These are phyloP conservation scores for Amniculicola lignicola DNA, from an alignment of 495 filamentous ascomycete species.

Conservation along the genomic window DNA sequence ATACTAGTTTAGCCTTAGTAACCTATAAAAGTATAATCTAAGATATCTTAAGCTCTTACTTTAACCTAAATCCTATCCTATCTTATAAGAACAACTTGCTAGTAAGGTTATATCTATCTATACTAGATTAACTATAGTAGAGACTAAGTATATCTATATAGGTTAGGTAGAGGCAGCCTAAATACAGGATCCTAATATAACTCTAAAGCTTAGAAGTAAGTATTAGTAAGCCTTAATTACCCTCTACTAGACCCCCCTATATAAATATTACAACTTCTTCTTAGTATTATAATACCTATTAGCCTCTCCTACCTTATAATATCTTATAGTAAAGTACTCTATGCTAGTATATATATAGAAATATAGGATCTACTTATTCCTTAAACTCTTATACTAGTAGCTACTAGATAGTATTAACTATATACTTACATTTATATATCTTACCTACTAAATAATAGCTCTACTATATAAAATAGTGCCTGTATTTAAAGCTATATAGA, in stretches of 20 bases:
- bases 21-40: not conserved
- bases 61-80: not conserved
- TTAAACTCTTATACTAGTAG: slow-evolving; percentile 48
- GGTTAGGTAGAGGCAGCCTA: slow-evolving; percentile 45
- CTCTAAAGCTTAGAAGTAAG: slow-evolving; percentile 54
- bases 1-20: too few relatives aligned
- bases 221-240: slow-evolving; percentile 62
- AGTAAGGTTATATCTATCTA: slow-evolving; percentile 60
- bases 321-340: slow-evolving; percentile 61
- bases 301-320: slow-evolving; percentile 53
- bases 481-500: slow-evolving; percentile 75
- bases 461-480: slow-evolving; percentile 44
- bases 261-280: slow-evolving; percentile 59
- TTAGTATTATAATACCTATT: slow-evolving; percentile 45
- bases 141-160: slow-evolving; percentile 71
- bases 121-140: slow-evolving; percentile 68
- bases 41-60: not conserved
- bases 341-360: slow-evolving; percentile 83
- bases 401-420: slow-evolving; percentile 68
- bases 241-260: slow-evolving; percentile 55
- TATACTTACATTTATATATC: slow-evolving; percentile 74
- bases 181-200: not conserved
- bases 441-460: slow-evolving; percentile 75
- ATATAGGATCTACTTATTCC: slow-evolving; percentile 68
- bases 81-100: slow-evolving; percentile 4